Evolutionary conservation across 345 rosid genomes (phyloP), one percentile per base, ranked within the genome.

Genomic region (Hibiscus trionum): DNA sequence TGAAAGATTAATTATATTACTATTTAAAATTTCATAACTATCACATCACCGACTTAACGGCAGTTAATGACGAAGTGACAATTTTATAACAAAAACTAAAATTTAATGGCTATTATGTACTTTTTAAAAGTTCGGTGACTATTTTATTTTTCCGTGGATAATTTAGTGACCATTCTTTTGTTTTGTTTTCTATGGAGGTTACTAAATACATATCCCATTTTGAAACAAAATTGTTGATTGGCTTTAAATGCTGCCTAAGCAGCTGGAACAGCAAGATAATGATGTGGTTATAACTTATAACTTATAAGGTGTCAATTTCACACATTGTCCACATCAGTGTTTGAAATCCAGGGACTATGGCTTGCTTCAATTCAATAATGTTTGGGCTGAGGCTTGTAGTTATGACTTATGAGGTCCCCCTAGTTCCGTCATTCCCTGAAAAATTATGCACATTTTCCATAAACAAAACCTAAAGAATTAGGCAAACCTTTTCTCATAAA

Each of bases 321-420:
- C 5, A 66, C 7, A 19, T 33, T 61, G 75, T 56, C 62, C 44
- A 39, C 56, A 39, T 65, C 46, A 26, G n/a, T 29, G 60, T 69
- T 55, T 56, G 66, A 74, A 61, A 37, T 59, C 73, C 16, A 35
- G 16, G 19, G 62, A 7, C n/a, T 68, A 27, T 75, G 68, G 49
- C 42, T 15, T 70, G 65, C 21, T 47, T 31, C 66, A 31, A 37
- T 71, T 56, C 53, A 76, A 50, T 71, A 61, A 56, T 29, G 31
- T 46, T 46, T 33, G 11, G 19, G 42, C 35, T 7, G 39, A 42
- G 14, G 21, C 53, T 47, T 47, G 17, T 66, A 57, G 37, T 33
- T 33, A 33, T 37, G 42, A 57, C 7, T 33, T 33, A 33, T 37
- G 42, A 19, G 68, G 72, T 49, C 68, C 50, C 37, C 61, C 27